Conservation (phyloP, 2,329 filamentous ascomycete species). For the Xylaria sp. region DNA sequence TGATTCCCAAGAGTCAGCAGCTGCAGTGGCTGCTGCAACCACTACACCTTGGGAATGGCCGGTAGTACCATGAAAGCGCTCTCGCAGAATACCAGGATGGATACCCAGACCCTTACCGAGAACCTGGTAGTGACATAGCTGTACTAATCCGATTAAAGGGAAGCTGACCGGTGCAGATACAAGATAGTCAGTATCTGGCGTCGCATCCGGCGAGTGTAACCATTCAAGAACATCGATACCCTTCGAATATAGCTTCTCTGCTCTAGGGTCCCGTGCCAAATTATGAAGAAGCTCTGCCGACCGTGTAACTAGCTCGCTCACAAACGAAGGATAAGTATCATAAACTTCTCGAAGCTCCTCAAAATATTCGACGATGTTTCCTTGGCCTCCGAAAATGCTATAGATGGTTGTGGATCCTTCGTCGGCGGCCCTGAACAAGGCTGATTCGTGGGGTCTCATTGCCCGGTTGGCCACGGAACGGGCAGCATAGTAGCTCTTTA, state of each 20-base stretch:
- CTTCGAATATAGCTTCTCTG: conserved; percentile 96
- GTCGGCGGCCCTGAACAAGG: conserved; percentile 86
- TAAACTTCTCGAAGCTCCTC: conserved; percentile 94
- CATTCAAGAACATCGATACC: conserved; percentile 95
- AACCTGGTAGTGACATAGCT: conserved; percentile 94
- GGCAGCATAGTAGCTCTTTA: conserved; percentile 91
- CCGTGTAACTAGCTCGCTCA: conserved; percentile 83
- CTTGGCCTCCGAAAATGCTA: conserved; percentile 95
- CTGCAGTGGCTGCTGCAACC: conserved; percentile 89
- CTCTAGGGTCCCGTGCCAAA: conserved; percentile 83
- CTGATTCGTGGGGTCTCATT: conserved; percentile 93
- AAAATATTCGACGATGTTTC: conserved; percentile 99
- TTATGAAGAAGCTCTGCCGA: conserved; percentile 89
- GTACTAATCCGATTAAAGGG: conserved; percentile 93
- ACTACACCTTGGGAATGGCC: conserved; percentile 98
- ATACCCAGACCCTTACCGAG: conserved; percentile 92
- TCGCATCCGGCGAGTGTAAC: conserved; percentile 88
- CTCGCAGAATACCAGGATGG: conserved; percentile 87
- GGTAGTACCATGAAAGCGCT: conserved; percentile 86
- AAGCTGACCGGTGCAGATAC: conserved; percentile 96
- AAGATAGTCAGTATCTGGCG: conserved; percentile 93
- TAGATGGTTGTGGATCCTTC: conserved; percentile 88
- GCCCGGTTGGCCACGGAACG: conserved; percentile 84
- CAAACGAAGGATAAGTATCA: conserved; percentile 89
- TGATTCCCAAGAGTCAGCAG: conserved; percentile 91